A percentile compares a stretch with the other conserved stretches of the same genome.
Evolutionary conservation across 2,329 filamentous ascomycete species (phyloP).

Genomic region (Cladosporium colombiae): DNA sequence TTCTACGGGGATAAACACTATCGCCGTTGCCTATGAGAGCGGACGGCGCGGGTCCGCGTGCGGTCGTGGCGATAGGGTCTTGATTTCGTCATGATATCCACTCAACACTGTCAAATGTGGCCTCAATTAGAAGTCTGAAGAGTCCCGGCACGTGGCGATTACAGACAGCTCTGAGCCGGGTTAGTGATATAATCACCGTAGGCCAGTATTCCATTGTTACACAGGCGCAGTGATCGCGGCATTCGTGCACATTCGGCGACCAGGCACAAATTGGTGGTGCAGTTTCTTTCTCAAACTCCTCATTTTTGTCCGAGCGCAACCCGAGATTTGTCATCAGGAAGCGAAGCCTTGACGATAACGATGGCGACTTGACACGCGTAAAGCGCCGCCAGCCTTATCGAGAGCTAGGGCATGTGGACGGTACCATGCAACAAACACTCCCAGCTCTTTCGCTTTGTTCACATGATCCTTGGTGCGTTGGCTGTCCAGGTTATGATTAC

Average conservation of each 20-base stretch:
- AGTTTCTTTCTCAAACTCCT: neutral
- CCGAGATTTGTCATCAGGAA: slow-evolving; percentile 4
- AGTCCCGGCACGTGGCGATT: neutral
- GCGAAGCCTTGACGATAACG: neutral
- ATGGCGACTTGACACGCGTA: neutral
- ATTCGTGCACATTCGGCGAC: neutral
- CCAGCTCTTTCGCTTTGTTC: neutral
- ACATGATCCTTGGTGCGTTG: neutral
- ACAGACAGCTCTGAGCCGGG: neutral
- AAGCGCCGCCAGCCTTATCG: neutral
- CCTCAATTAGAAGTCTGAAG: neutral
- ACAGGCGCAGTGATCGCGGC: neutral
- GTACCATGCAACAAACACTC: neutral
- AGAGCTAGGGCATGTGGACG: neutral
- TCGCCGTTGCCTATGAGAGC: neutral
- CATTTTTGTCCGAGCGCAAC: neutral
- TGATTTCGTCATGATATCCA: neutral
- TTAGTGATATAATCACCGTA: neutral
- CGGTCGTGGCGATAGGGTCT: slow-evolving; percentile 11
- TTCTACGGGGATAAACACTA: slow-evolving; percentile 3
- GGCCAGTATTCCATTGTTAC: neutral
- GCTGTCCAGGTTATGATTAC: neutral
- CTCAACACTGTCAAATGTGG: neutral
- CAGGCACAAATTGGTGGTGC: neutral
- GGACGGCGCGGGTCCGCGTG: neutral